Base-by-base conservation (phyloP, 2,329 filamentous ascomycete genomes). In the Diaporthe velutina region DNA sequence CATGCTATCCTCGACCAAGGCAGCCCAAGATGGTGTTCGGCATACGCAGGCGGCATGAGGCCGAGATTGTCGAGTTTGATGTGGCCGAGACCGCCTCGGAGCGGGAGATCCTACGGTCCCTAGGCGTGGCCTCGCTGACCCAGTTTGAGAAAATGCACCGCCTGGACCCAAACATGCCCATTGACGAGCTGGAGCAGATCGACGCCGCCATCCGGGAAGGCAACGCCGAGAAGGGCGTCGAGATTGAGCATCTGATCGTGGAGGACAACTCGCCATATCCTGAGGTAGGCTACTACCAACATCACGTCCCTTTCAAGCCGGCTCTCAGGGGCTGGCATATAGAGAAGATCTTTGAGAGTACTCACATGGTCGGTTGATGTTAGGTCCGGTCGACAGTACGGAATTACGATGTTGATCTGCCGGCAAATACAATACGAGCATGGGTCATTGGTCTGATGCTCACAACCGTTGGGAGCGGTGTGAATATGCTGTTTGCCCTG, bases 241-340 rank as follows among this genome's bases (percentile, higher is more conserved):
- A 88, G 75, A 87, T 92, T 77, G 89, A 91, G 78, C 87, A 89
- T 78, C 88, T 90, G 61, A 83, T 89, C 74, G 85, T 92, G 79
- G 87, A 92, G 80, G 90, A 93, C 74, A 91, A 93, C 81, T 93
- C 91, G 64, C 91, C 91, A 3, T 93, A 93, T 79, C 90, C 90
- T 50, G 91, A 93, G 83, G 90, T 92, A 81, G 78, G 85, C 42
- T 38, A 10, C 33, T 79, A 17, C 55, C 54, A 10, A 58, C 35
- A 25, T 13, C n/a, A 45, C 30, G n/a, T 28, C 12, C 13, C 5
- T 35, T 8, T 17, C 52, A 15, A 15, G 2, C 28, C 28, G 52
- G 52, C 28, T 17, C 28, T 28, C 7, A 33, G 52, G 8, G 52
- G 52, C 52, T 30, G n/a, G 15, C 42, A 4, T 10, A 17, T 4